phyloP scores from a whole-genome alignment of 768 basidiomycete species.

The Leccinum boreale region DNA sequence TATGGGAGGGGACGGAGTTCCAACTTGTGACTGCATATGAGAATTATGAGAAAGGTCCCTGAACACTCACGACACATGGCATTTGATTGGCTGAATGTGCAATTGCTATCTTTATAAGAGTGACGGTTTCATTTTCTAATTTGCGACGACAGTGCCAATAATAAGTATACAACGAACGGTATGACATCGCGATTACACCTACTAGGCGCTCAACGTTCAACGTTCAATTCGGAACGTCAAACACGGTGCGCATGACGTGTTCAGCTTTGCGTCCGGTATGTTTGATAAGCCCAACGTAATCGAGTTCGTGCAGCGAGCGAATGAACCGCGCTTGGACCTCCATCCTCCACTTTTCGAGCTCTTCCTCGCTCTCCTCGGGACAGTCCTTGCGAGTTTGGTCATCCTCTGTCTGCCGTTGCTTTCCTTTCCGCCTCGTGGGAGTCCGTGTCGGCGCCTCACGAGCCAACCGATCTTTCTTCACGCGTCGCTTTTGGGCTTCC shows the following conservation, averaged over 20 bases:
- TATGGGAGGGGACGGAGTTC: constrained; percentile 28
- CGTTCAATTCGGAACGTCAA: constrained; percentile 39
- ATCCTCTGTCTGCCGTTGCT: constrained; percentile 24
- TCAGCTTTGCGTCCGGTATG: constrained; percentile 77
- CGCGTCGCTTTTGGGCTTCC: constrained; percentile 47
- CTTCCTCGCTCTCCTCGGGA: constrained; percentile 30
- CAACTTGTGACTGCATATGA: constrained; percentile 15
- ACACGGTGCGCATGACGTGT: constrained; percentile 67
- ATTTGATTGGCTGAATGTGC: neutral
- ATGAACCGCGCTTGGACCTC: constrained; percentile 78
- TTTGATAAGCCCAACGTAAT: constrained; percentile 76
- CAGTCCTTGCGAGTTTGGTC: constrained; percentile 9
- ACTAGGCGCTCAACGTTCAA: constrained; percentile 1
- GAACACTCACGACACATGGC: neutral
- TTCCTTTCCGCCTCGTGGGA: constrained; percentile 25
- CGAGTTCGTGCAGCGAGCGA: constrained; percentile 76
- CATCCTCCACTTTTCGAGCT: constrained; percentile 51
- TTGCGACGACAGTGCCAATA: neutral
- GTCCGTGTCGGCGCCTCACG: constrained; percentile 4
- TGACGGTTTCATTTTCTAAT: neutral
- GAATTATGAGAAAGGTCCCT: neutral
- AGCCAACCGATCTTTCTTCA: neutral
- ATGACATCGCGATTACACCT: constrained; percentile 11
- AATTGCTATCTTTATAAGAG: neutral
- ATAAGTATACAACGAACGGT: neutral